Conservation (phyloP, 805 yeast genomes). For the Wickerhamiella azyma region DNA sequence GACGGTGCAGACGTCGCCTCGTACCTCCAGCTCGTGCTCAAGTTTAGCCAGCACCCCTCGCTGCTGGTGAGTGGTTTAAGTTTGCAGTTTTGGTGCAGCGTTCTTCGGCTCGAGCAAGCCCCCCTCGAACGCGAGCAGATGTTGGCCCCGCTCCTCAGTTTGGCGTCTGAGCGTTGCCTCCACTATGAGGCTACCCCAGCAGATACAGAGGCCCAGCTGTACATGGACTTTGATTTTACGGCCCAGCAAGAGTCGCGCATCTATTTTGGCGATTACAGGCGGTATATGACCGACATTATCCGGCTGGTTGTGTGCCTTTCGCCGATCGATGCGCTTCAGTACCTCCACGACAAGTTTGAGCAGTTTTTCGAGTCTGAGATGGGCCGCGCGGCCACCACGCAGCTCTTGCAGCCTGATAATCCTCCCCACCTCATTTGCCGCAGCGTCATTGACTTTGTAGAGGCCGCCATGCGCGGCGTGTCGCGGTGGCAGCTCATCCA, state of each 20-base stretch:
- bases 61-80: constrained; percentile 83
- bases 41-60: constrained; percentile 73
- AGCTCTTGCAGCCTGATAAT: constrained; percentile 20
- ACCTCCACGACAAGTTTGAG: constrained; percentile 67
- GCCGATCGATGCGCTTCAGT: constrained; percentile 66
- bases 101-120: constrained; percentile 58
- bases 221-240: constrained; percentile 77
- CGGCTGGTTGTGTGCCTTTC: constrained; percentile 75
- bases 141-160: constrained; percentile 56
- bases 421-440: constrained; percentile 58
- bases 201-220: constrained; percentile 48
- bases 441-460: constrained; percentile 74
- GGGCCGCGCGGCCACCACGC: constrained; percentile 50
- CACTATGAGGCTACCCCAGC: constrained; percentile 59
- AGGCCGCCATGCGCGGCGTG: constrained; percentile 81
- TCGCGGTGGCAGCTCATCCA: constrained; percentile 70
- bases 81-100: constrained; percentile 86
- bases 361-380: constrained; percentile 48
- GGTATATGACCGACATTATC: constrained; percentile 79
- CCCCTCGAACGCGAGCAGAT: constrained; percentile 33
- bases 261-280: constrained; percentile 66
- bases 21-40: constrained; percentile 60
- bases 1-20: constrained; percentile 43
- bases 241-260: constrained; percentile 64
- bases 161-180: constrained; percentile 63